A percentile compares a stretch with the other conserved stretches of the same genome.
Conservation (phyloP, 805 yeast genomes). For the Scheffersomyces coipomensis region DNA sequence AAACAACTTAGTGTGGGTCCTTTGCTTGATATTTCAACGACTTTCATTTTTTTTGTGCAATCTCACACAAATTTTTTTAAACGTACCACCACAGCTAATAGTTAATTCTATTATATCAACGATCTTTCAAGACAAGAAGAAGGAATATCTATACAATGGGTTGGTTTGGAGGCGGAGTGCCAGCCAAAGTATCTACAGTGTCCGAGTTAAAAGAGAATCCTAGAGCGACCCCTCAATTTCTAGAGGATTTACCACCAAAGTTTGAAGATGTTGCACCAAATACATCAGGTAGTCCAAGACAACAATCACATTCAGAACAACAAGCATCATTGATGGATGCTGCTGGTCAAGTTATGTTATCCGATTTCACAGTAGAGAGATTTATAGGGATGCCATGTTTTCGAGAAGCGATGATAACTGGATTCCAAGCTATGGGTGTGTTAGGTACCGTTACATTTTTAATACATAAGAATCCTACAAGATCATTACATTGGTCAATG, state of each 20-base stretch:
- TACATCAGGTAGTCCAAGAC: not conserved
- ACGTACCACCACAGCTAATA: not conserved
- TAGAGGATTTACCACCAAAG: conserved; percentile 55
- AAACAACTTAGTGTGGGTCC: not conserved
- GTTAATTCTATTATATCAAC: too few species aligned
- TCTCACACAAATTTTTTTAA: not conserved
- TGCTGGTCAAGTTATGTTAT: conserved; percentile 36
- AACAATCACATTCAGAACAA: conserved; percentile 8
- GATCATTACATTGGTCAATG: conserved; percentile 78
- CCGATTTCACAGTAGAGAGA: conserved; percentile 53
- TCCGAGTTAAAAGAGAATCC: conserved; percentile 18
- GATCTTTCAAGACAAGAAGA: not conserved
- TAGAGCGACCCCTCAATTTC: conserved; percentile 19
- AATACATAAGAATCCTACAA: conserved; percentile 59
- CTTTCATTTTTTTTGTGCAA: not conserved
- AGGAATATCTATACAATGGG: conserved; percentile 30
- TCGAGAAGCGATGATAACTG: conserved; percentile 75
- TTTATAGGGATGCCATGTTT: conserved; percentile 70
- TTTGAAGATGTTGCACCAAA: conserved; percentile 32
- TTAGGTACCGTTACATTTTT: conserved; percentile 65
- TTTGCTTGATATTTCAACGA: not conserved
- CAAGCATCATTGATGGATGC: conserved; percentile 31
- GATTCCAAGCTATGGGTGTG: conserved; percentile 70
- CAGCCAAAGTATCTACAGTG: conserved; percentile 37
- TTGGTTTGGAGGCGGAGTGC: conserved; percentile 38